Base-by-base conservation (phyloP, 2,329 filamentous ascomycete genomes). In the Colletotrichum somersetense region DNA sequence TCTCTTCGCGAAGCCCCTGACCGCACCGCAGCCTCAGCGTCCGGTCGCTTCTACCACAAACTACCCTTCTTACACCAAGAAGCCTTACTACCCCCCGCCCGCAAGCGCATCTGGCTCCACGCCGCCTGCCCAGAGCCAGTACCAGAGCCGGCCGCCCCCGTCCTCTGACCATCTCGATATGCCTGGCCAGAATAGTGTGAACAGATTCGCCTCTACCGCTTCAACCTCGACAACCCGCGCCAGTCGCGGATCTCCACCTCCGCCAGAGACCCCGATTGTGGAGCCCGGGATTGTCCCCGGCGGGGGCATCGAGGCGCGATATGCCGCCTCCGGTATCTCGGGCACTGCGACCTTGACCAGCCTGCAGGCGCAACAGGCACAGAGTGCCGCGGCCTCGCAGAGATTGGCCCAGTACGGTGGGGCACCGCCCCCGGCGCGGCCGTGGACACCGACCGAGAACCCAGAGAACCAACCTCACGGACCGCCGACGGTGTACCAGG, bases 371-470 rank as follows among this genome's bases (percentile, higher is more conserved):
- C 82, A 94, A 75, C 88, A 86, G 63, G 80, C 81, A 3, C 83
- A 95, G 76, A 97, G 92, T 79, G 91, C 93, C 20, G 95, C 95
- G 3, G 94, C 95, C 23, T 88, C 93, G 38, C 94, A 96, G 80
- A 89, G 95, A 75, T 84, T 92, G 73, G 92, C 94, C 48, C 93
- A 96, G 72, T 98, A 97, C 80, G 89, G 87, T 30, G 84, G 87
- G 44, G 79, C 81, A 42, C 81, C 83, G 56, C 83, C 83, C 20
- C 82, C 83, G 70, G 85, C 83, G 35, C 89, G 96, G 59, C 95
- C 95, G 40, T 98, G 96, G 96, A 98, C 96, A 12, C 96, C 96
- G 0, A 98, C 96, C 3, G 96, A 99, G 80, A 88, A 91, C 69
- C 95, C 95, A 1, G 95, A 94, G 42, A 92, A 91, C 73, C 92